phyloP scores from a whole-genome alignment of 257 asterid species.

The Nicotiana knightiana region DNA sequence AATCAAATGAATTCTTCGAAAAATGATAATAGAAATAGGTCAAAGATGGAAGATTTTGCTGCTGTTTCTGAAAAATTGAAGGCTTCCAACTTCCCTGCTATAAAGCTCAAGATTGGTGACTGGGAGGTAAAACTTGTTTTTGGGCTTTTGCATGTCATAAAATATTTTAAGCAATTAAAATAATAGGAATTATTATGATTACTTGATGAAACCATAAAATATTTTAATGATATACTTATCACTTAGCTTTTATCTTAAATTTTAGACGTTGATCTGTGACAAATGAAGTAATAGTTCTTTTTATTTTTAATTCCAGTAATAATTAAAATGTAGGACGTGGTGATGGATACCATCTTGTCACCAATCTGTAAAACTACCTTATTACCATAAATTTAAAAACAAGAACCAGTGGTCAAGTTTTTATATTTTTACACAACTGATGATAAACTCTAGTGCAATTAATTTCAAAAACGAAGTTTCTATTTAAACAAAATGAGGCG shows the following conservation, averaged over 20 bases:
- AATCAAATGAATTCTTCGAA: slow-evolving; percentile 9
- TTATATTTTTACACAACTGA: background rate
- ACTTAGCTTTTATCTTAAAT: background rate
- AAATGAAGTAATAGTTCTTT: background rate
- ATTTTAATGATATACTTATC: background rate
- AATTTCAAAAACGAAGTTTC: background rate
- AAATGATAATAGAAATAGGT: background rate
- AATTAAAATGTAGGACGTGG: too few species aligned
- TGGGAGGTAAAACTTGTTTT: slow-evolving; percentile 52
- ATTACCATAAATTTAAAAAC: background rate
- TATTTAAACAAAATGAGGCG: background rate
- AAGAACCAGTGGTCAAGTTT: background rate
- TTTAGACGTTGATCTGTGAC: background rate
- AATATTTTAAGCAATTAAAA: background rate
- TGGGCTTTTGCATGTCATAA: background rate
- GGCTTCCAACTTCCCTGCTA: slow-evolving; percentile 61
- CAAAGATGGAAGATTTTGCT: slow-evolving; percentile 11
- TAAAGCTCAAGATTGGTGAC: slow-evolving; percentile 33
- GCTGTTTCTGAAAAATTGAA: slow-evolving; percentile 37
- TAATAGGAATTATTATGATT: background rate
- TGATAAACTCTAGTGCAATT: background rate
- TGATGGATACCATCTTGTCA: background rate
- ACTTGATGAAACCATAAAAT: too few species aligned
- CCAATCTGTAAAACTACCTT: background rate
- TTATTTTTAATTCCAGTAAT: too few species aligned